Evolutionary conservation across 2,329 filamentous ascomycete genomes (phyloP), one percentile per base, ranked within the genome.

Genomic region (Bipolaris sorokiniana): DNA sequence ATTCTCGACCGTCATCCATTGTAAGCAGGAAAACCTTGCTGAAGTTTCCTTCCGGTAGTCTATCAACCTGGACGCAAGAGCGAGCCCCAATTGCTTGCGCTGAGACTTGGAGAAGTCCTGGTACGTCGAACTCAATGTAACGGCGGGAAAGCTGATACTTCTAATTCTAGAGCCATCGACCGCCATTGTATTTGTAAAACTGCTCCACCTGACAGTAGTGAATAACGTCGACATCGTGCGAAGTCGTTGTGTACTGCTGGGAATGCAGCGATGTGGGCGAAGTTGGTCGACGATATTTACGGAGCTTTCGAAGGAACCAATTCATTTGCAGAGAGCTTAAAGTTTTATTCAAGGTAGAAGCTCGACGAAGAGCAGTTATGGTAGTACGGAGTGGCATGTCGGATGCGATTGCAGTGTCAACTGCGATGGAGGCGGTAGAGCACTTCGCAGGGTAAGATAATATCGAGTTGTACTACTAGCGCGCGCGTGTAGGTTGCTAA

Each of bases 11-110:
- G 41, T 72, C 65, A 48, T 73, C 61, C 66, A 38, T 28, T 2
- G 61, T 38, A 22, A 77, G 58, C 4, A 73, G 52, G 46, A 78
- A 76, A n/a, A 72, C 72, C 54, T 78, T 78, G 63, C 74, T 78
- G 58, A 69, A 78, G 33, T 67, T 68, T 38, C 76, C 76, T 67
- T 79, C 75, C 7, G 64, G 71, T 10, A 78, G 50, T 58, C 79
- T 61, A 2, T 3, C 3, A 16, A 46, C 20, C 2, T 34, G 9
- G 13, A 33, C 44, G 13, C 44, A 46, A 4, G 7, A 10, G 7
- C n/a, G 15, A 31, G 44, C 28, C 20, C 44, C 44, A 11, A 34
- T 10, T 4, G 26, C 11, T 16, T 46, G 15, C 10, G 28, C 26
- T 15, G 44, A 16, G 15, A 46, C 44, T 13, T 46, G 7, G 2